Evolutionary conservation across 2,329 filamentous ascomycete genomes (phyloP).

Genomic region (Aspergillus versicolor): DNA sequence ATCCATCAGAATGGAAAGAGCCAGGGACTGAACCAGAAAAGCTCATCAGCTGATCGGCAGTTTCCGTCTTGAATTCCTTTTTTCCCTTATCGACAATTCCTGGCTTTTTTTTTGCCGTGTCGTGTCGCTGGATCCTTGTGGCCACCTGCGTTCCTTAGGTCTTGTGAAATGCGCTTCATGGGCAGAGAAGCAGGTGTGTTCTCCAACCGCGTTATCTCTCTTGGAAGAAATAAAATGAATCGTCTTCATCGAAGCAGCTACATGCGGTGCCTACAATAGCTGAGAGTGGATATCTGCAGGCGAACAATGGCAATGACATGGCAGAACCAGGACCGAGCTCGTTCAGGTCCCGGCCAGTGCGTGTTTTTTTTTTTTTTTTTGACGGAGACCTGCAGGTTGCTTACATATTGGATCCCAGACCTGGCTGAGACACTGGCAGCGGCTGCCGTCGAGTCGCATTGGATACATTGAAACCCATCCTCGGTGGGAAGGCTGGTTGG

Average conservation of each 20-base stretch:
- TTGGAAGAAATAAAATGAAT: neutral
- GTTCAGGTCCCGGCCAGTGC: conserved; percentile 23
- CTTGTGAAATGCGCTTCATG: neutral
- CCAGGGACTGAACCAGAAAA: too few relatives aligned
- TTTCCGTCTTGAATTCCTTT: neutral
- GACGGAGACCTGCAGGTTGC: conserved; percentile 30
- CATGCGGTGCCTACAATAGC: neutral
- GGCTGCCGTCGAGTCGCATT: conserved; percentile 11
- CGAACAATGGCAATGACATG: conserved; percentile 7
- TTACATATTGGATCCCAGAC: conserved; percentile 9
- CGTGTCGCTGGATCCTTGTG: conserved; percentile 3
- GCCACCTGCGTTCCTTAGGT: conserved; percentile 1
- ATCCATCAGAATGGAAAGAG: too few relatives aligned
- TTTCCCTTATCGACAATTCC: neutral
- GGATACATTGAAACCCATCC: neutral
- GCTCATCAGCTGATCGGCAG: conserved; percentile 1
- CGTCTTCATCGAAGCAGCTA: neutral
- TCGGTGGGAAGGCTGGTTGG: neutral
- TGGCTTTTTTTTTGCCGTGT: neutral
- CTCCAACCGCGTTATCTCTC: neutral
- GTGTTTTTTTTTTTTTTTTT: conserved; percentile 20
- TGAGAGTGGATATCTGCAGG: neutral
- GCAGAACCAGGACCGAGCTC: conserved; percentile 4
- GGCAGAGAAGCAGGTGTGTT: too few relatives aligned
- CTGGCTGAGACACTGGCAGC: neutral